Base-by-base conservation (phyloP, 2,329 filamentous ascomycete genomes). In the Aspergillus carbonarius region DNA sequence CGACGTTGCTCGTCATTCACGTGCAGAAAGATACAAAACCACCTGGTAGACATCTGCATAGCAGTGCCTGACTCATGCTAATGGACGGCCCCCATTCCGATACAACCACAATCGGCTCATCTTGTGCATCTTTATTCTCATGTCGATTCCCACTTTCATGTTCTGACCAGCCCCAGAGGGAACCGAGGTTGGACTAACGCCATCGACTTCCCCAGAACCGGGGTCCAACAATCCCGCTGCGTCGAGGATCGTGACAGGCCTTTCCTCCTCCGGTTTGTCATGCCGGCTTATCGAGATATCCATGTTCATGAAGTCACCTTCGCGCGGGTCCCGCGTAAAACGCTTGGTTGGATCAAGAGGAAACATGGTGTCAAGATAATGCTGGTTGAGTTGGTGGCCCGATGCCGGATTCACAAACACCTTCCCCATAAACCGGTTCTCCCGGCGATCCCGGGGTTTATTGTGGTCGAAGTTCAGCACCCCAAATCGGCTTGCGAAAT, bases 401-500 rank as follows among this genome's bases (percentile, higher is more conserved):
- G 69, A 69, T 8, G 69, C 71, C 1, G 72, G 74, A 4, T 76
- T 73, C 20, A 78, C 72, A 56, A 84, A 83, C 0, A 84, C 67
- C 10, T 75, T 75, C 0, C 82, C 82, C 58, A 78, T 74, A 62
- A 80, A 84, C 13, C 78, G 73, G 59, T 81, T 83, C 0, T 75
- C 71, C 2, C 79, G 70, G 23, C 76, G 74, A 1, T 81, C 79
- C 25, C 9, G 25, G 8, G 49, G 44, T 56, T 56, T 59, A 18
- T 37, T 54, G 27, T 25, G 30, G 9, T 48, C 44, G 68, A 90
- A 92, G 70, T 90, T 83, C 35, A 93, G 78, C 5, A 92, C 85
- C 1, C 91, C 91, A 82, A 88, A 91, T 9, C 86, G 77, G 4
- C 89, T 83, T 2, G 93, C 89, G 64, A 91, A 90, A 66, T 95